A percentile compares a stretch with the other conserved stretches of the same genome.
These are phyloP conservation scores for Syzygium aqueum DNA, from an alignment of 345 rosid genomes.

Conservation along the genomic window DNA sequence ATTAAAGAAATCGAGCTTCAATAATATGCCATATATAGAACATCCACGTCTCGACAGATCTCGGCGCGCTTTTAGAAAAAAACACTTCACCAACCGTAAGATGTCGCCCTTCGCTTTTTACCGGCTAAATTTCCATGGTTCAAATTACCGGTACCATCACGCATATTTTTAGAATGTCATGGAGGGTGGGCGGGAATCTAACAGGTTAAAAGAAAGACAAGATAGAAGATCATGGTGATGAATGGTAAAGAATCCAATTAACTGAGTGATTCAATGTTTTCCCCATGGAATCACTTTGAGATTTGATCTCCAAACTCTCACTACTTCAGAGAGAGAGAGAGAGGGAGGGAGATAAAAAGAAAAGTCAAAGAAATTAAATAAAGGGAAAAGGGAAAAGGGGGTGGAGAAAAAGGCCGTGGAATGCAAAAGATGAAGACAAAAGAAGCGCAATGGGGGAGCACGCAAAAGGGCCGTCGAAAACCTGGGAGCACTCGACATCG, in stretches of 20 bases:
- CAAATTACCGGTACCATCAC: rapidly evolving
- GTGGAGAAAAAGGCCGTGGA: not conserved
- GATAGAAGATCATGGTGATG: not conserved
- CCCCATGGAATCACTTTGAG: not conserved
- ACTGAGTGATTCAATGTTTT: not conserved
- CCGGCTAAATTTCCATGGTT: not conserved
- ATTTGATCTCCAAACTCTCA: not conserved
- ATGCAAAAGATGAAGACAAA: not conserved
- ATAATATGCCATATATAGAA: not conserved
- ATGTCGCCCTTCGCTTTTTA: not conserved
- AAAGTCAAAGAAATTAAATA: not conserved
- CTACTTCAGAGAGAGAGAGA: not conserved
- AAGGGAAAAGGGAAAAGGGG: not conserved
- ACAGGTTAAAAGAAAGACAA: rapidly evolving
- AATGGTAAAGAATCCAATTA: not conserved
- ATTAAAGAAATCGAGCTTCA: not conserved
- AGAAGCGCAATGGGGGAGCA: not conserved
- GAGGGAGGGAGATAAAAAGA: not conserved
- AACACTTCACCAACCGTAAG: rapidly evolving
- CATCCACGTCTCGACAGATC: rapidly evolving
- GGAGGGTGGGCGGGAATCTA: not conserved
- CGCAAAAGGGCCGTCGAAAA: not conserved
- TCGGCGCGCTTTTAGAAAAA: not conserved
- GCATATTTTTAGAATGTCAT: not conserved
- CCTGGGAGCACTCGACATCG: not conserved